These are phyloP conservation scores for Jaltomata sinuosa DNA, from an alignment of 257 asterid species.

Conservation along the genomic window DNA sequence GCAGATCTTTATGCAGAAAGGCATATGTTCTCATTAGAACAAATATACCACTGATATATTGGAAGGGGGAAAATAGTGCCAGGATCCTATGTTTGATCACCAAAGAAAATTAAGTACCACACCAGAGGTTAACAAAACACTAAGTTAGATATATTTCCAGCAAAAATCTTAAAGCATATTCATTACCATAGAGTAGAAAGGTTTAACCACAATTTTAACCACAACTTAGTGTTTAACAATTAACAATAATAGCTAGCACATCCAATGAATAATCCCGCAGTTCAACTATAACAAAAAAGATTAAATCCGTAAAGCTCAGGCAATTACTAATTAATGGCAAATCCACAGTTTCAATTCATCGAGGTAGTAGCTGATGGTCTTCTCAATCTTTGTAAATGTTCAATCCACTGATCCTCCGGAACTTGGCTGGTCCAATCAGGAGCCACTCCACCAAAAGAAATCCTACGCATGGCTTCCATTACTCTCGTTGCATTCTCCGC, in stretches of 20 bases:
- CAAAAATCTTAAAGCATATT: not conserved
- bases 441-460: slow-evolving; percentile 52
- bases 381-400: slow-evolving; percentile 35
- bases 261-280: not conserved
- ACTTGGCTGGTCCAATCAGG: slow-evolving; percentile 72
- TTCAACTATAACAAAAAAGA: not conserved
- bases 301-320: not conserved
- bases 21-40: not conserved
- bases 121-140: not conserved
- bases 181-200: not conserved
- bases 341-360: not conserved
- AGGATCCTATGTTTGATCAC: not conserved
- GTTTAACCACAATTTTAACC: not conserved
- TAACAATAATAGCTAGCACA: not conserved
- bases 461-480: slow-evolving; percentile 69
- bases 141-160: not conserved
- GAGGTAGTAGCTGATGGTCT: slow-evolving; percentile 20
- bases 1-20: not conserved
- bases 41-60: not conserved
- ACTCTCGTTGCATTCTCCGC: slow-evolving; percentile 63
- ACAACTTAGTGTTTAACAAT: not conserved
- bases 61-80: not conserved
- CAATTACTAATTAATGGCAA: not conserved
- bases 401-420: slow-evolving; percentile 69
- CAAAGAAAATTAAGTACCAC: not conserved